Conservation (phyloP, 2,329 filamentous ascomycete genomes). For the Colletotrichum cordylinicola region DNA sequence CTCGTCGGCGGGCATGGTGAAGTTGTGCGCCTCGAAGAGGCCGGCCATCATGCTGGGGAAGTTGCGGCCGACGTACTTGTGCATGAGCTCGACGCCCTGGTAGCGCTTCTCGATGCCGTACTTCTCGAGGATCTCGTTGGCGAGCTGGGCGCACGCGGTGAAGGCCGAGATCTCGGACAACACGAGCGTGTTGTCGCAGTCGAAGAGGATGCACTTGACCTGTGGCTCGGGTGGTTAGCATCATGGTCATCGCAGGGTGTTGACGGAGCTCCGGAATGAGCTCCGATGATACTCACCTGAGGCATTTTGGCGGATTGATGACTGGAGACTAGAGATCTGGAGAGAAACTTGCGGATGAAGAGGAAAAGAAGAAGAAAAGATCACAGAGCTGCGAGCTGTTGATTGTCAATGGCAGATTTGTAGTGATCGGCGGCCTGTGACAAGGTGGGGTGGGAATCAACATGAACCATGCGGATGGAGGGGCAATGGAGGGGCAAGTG, state of each 20-base stretch:
- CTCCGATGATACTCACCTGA: constrained; percentile 28
- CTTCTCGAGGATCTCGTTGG: constrained; percentile 81
- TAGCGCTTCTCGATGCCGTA: constrained; percentile 71
- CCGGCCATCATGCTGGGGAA: constrained; percentile 88
- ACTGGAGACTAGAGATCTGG: background rate
- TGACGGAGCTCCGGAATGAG: background rate
- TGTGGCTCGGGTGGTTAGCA: constrained; percentile 29
- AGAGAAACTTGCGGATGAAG: background rate
- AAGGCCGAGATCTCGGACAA: constrained; percentile 90
- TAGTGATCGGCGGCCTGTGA: constrained; percentile 16
- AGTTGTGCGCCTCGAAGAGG: constrained; percentile 77
- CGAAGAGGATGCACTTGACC: constrained; percentile 77
- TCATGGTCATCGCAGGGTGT: background rate
- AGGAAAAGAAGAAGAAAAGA: background rate
- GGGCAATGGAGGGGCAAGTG: constrained; percentile 18
- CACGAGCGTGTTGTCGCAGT: constrained; percentile 91
- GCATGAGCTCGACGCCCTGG: constrained; percentile 78
- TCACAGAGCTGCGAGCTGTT: background rate
- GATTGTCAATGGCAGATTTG: constrained; percentile 14
- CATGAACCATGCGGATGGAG: constrained; percentile 16
- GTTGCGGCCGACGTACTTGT: constrained; percentile 91
- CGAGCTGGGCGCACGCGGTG: constrained; percentile 85
- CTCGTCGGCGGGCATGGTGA: constrained; percentile 71
- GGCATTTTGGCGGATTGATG: constrained; percentile 33
- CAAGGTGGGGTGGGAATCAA: constrained; percentile 3